Evolutionary conservation across 371 early-diverging fungal genomes (phyloP).

Genomic region (Amoeboaphelidium protococcarum): DNA sequence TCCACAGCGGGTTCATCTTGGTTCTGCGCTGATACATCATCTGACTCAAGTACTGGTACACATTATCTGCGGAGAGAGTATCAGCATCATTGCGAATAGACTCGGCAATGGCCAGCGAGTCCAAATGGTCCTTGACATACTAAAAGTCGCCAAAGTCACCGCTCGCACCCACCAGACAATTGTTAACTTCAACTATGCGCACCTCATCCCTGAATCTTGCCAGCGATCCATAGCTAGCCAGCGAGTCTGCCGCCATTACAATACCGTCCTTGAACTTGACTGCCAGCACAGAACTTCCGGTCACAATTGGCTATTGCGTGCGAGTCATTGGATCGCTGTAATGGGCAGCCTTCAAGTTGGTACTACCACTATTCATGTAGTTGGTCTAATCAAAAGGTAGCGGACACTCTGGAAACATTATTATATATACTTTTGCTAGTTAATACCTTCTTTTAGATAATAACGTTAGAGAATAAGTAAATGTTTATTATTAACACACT

Average conservation of each 20-base stretch:
- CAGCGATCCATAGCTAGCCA: constrained; percentile 76
- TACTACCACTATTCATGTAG: too few relatives aligned
- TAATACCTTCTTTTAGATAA: too few relatives aligned
- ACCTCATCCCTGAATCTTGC: constrained; percentile 79
- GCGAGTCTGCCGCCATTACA: constrained; percentile 87
- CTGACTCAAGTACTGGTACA: constrained; percentile 64
- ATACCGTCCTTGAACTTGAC: constrained; percentile 91
- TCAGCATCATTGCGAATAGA: constrained; percentile 71
- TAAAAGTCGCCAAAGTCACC: constrained; percentile 92
- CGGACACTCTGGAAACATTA: too few relatives aligned
- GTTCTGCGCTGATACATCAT: constrained; percentile 84
- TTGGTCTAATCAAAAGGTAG: too few relatives aligned
- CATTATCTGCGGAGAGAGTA: constrained; percentile 45
- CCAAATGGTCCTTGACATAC: constrained; percentile 57
- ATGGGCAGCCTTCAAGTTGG: too few relatives aligned
- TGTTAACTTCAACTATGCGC: constrained; percentile 51
- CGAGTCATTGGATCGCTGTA: too few relatives aligned
- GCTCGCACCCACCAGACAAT: constrained; percentile 54
- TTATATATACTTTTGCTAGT: too few relatives aligned
- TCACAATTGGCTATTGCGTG: constrained; percentile 78
- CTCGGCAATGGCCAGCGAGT: constrained; percentile 54
- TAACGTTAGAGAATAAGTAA: too few relatives aligned
- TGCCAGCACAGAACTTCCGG: constrained; percentile 86
- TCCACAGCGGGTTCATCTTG: constrained; percentile 87
- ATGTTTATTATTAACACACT: too few relatives aligned